Conservation (phyloP, 257 asterid genomes). For the Petunia secreta region DNA sequence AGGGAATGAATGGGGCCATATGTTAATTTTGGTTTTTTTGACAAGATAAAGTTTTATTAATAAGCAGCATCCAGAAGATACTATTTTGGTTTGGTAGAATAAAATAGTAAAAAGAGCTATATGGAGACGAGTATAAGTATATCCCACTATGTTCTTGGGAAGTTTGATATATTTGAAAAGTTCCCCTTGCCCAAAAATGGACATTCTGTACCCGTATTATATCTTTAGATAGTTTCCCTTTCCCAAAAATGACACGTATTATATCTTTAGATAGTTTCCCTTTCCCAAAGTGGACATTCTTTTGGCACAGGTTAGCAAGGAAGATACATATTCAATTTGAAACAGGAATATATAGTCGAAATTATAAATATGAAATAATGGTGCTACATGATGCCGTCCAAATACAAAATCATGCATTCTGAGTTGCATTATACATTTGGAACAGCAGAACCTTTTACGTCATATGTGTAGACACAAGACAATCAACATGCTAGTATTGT, state of each 20-base stretch:
- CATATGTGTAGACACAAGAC: background rate
- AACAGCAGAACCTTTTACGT: conserved; percentile 3
- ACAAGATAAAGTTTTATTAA: too few species aligned
- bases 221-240: too few species aligned
- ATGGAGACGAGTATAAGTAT: conserved; percentile 20
- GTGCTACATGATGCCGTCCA: conserved; percentile 19
- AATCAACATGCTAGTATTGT: conserved; percentile 18
- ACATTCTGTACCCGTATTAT: too few species aligned
- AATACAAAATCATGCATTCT: conserved; percentile 21
- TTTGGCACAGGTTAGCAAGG: background rate
- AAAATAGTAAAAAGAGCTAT: background rate
- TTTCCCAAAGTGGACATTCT: background rate
- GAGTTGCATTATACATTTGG: conserved; percentile 10
- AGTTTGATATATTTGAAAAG: too few species aligned
- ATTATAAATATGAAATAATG: background rate
- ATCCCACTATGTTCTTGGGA: background rate
- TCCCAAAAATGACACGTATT: background rate
- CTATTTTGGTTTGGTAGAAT: background rate
- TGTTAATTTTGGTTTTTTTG: too few species aligned
- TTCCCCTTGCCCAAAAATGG: too few species aligned
- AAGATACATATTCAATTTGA: background rate
- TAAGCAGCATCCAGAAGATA: too few species aligned
- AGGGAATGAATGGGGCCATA: background rate
- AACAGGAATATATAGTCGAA: background rate
- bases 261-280: background rate